Base-by-base conservation (phyloP, 225 moss, liverwort and hornwort genomes). In the Ulota crispa region DNA sequence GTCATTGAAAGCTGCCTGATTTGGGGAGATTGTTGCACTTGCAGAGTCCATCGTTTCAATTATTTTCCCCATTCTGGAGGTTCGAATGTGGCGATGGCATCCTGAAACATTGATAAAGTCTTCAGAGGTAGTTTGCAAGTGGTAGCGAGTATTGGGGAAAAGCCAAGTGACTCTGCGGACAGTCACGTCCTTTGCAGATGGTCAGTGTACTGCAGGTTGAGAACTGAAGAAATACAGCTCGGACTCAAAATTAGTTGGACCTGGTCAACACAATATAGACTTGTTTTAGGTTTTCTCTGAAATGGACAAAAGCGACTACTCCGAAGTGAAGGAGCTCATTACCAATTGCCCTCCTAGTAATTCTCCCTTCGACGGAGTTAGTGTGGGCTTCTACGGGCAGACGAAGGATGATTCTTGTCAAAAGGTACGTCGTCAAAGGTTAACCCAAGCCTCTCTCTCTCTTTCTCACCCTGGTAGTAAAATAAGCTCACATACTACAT, bases 271-370 rank as follows among this genome's bases (percentile, higher is more conserved):
- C 23, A n/a, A 42, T 57, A 59, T 23, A 43, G 14, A 45, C 47
- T 37, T 10, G 61, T 64, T 63, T 45, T 45, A 59, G 77, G 76
- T 20, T 37, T 41, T 28, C 43, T 84, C 70, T 63, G 83, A 76
- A 30, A 85, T 90, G 87, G 90, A 90, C 43, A 83, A 79, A 81
- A 72, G 78, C 12, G 87, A 87, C 72, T 81, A 87, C 72, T 81
- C 83, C 52, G 90, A 90, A 64, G 90, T 83, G 72, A 90, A 90
- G 87, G 85, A 87, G 72, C 87, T 87, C 45, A 87, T 87, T 14
- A 84, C 57, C 14, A 84, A 72, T 79, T 82, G 68, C 79, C 19
- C 76, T 20, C 73, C 84, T 6, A 43, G 19, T 28, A 52, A 72
- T 21, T 81, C 84, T 45, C 73, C 65, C 42, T 87, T 89, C 70